These are phyloP conservation scores for Rhizomucor pusillus DNA, from an alignment of 371 early-diverging fungal genomes.

Conservation along the genomic window DNA sequence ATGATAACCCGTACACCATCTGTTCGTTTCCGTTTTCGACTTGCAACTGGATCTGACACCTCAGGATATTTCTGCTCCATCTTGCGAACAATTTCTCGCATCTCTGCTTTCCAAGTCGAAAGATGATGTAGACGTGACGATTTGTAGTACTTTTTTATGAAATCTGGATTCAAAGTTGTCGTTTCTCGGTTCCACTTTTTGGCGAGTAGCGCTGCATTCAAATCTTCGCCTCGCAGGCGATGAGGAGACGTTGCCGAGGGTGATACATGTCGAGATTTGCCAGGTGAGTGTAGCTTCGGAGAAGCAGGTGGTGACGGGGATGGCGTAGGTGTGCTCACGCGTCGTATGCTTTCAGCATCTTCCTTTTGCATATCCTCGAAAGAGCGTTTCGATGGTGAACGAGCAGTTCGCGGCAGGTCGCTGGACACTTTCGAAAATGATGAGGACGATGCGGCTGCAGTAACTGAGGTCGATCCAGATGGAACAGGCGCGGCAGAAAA, in stretches of 20 bases:
- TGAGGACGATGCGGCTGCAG: not conserved
- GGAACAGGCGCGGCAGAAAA: slow-evolving; percentile 8
- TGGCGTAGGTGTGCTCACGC: not conserved
- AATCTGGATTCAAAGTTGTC: slow-evolving; percentile 54
- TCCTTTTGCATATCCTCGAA: no score
- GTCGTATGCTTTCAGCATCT: no score
- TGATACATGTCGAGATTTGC: no score
- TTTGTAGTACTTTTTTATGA: slow-evolving; percentile 74
- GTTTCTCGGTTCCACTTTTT: slow-evolving; percentile 43
- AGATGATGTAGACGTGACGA: slow-evolving; percentile 82
- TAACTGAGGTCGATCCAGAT: not conserved
- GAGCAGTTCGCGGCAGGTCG: not conserved
- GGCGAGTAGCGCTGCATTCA: slow-evolving; percentile 26
- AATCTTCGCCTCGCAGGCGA: slow-evolving; percentile 8
- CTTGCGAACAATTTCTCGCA: slow-evolving; percentile 55
- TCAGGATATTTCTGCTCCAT: slow-evolving; percentile 24
- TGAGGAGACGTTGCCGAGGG: not conserved
- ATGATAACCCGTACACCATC: slow-evolving; percentile 24
- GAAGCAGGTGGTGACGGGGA: not conserved
- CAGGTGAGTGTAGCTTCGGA: no score
- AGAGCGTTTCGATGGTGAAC: not conserved
- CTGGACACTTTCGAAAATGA: not conserved
- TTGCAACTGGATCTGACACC: not conserved
- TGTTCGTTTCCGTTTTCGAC: slow-evolving; percentile 1
- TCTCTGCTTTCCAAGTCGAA: slow-evolving; percentile 79